These are phyloP conservation scores for Podospora comata DNA, from an alignment of 495 filamentous ascomycete species.

Conservation along the genomic window DNA sequence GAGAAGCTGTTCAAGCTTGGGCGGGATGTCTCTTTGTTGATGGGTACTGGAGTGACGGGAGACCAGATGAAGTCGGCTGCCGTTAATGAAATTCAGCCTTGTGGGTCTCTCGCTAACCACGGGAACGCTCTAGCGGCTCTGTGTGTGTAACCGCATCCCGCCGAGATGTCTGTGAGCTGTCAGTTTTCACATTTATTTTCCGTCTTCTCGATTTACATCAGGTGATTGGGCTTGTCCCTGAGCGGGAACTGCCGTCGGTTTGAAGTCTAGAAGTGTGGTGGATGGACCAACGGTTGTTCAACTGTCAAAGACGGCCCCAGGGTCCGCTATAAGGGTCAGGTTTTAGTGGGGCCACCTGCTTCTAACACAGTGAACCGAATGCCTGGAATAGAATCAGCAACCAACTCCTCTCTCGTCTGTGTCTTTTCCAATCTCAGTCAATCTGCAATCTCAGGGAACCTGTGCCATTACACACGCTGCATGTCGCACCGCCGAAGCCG, in stretches of 20 bases:
- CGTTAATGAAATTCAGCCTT: constrained; percentile 19
- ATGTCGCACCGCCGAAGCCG: background rate
- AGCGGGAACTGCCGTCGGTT: background rate
- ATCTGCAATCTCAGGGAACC: background rate
- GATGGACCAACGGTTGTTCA: background rate
- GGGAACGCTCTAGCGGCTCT: constrained; percentile 2
- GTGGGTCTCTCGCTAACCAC: constrained; percentile 19
- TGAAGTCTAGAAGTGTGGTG: no score
- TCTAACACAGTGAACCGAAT: background rate
- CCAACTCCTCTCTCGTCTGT: no score
- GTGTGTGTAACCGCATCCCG: background rate
- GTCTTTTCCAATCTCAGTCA: no score
- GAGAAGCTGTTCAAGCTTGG: background rate
- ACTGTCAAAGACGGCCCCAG: no score
- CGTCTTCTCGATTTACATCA: background rate
- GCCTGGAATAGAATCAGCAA: background rate
- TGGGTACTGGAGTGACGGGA: background rate
- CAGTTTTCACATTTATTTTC: constrained; percentile 8
- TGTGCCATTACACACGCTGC: background rate
- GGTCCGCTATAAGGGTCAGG: no score
- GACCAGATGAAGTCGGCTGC: constrained; percentile 1
- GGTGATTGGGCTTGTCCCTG: background rate
- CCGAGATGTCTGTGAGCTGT: background rate
- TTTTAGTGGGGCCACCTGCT: background rate
- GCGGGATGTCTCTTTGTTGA: constrained; percentile 3